A percentile compares a stretch with the other conserved stretches of the same genome.
Conservation (phyloP, 345 rosid genomes). For the Arabidopsis suecica region DNA sequence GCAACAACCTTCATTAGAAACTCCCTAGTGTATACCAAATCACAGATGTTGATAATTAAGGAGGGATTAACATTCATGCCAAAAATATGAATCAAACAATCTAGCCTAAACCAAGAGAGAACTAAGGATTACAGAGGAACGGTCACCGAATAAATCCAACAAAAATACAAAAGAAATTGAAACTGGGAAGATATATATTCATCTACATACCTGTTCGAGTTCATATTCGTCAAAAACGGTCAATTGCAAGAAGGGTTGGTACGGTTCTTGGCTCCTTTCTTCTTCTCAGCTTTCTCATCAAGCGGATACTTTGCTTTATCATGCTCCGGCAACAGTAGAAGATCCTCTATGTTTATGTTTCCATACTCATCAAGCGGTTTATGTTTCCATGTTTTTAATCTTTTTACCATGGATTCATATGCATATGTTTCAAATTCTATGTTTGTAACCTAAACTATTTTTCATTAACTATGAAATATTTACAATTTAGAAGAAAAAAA, state of each 20-base stretch:
- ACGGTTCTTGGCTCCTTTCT: conserved; percentile 73
- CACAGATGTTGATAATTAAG: conserved; percentile 28
- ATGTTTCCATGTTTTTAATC: too few relatives aligned
- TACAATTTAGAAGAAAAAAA: too few relatives aligned
- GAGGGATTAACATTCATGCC: not conserved
- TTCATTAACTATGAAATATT: too few relatives aligned
- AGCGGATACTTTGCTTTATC: conserved; percentile 99
- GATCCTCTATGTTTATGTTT: conserved; percentile 36
- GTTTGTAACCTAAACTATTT: too few relatives aligned
- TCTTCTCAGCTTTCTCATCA: conserved; percentile 80
- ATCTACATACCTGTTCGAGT: conserved; percentile 65
- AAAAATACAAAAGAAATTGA: not conserved
- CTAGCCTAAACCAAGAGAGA: conserved; percentile 10
- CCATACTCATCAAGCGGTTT: too few relatives aligned
- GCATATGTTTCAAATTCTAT: too few relatives aligned
- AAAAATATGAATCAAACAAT: not conserved
- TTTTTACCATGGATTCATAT: too few relatives aligned
- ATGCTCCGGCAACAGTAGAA: conserved; percentile 76
- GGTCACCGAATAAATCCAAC: not conserved
- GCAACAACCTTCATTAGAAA: conserved; percentile 18
- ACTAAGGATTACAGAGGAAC: not conserved
- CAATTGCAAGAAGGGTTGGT: conserved; percentile 67
- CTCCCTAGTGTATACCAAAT: not conserved
- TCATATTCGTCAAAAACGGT: conserved; percentile 84
- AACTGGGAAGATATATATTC: not conserved